Evolutionary conservation across 2,329 filamentous ascomycete genomes (phyloP).

Genomic region (Pseudogymnoascus sp.): DNA sequence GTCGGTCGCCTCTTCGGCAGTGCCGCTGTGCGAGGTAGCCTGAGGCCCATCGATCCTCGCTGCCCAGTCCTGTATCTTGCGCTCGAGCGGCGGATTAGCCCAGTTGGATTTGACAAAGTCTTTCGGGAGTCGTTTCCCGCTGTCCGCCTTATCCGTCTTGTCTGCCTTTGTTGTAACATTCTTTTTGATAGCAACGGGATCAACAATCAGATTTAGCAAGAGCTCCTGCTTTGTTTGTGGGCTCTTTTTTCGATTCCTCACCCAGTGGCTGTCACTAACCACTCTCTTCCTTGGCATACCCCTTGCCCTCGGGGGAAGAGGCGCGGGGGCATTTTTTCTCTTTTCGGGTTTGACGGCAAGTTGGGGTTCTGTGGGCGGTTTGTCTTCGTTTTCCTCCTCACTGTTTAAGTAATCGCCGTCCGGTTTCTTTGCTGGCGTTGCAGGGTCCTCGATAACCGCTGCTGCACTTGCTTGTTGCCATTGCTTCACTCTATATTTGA

Average conservation of each 20-base stretch:
- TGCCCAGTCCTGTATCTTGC: conserved; percentile 56
- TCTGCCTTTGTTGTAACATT: background rate
- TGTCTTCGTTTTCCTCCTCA: background rate
- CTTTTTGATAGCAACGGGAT: background rate
- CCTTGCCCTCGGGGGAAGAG: background rate
- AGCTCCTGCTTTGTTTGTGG: background rate
- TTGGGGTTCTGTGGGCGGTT: background rate
- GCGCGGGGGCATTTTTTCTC: conserved; percentile 1
- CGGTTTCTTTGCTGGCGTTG: conserved; percentile 44
- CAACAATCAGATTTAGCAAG: background rate
- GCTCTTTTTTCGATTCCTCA: conserved; percentile 37
- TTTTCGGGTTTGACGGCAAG: conserved; percentile 9
- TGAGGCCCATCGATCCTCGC: conserved; percentile 16
- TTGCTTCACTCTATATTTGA: conserved; percentile 68
- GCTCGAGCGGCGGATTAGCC: conserved; percentile 46
- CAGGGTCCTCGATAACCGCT: conserved; percentile 46
- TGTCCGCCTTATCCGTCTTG: background rate
- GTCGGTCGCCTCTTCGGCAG: background rate
- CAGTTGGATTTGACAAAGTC: conserved; percentile 44
- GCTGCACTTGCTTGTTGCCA: conserved; percentile 76
- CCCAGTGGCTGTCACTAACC: conserved; percentile 88
- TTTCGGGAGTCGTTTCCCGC: background rate
- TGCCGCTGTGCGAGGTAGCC: background rate
- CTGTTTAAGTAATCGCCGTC: conserved; percentile 30
- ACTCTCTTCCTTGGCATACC: conserved; percentile 72